Conservation (phyloP, 371 early-diverging fungal species). For the Mortierella sp. region DNA sequence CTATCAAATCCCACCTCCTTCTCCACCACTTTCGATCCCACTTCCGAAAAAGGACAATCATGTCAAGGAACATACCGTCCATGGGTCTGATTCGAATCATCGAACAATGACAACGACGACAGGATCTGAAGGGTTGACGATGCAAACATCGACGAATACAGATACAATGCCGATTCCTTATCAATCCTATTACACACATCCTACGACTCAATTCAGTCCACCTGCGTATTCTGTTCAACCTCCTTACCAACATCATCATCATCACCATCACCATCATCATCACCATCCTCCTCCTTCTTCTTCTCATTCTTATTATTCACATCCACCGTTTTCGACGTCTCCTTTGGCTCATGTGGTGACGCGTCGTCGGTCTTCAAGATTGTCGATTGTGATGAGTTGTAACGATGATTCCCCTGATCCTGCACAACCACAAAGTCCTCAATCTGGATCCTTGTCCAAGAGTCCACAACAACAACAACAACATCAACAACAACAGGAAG, state of each 20-base stretch:
- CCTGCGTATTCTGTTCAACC: slow-evolving; percentile 8
- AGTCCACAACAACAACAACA: no score
- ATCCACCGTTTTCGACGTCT: slow-evolving; percentile 41
- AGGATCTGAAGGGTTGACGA: no score
- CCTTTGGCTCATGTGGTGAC: slow-evolving; percentile 40
- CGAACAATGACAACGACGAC: no score
- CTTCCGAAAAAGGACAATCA: slow-evolving; percentile 13
- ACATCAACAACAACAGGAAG: not conserved
- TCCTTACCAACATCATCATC: no score
- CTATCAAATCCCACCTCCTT: slow-evolving; percentile 34
- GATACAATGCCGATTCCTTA: no score
- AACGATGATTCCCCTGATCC: slow-evolving; percentile 40
- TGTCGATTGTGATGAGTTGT: slow-evolving; percentile 47
- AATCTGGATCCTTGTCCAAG: no score
- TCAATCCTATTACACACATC: slow-evolving; percentile 3
- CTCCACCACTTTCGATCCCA: slow-evolving; percentile 41
- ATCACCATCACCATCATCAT: no score
- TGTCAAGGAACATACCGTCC: no score
- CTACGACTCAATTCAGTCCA: slow-evolving; percentile 16
- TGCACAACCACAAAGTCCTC: slow-evolving; percentile 24
- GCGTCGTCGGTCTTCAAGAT: slow-evolving; percentile 40
- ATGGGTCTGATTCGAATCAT: no score
- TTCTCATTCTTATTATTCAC: slow-evolving; percentile 22
- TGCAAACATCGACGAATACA: no score
- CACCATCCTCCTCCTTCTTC: no score